Evolutionary conservation across 225 moss, liverwort and hornwort species (phyloP).

Genomic region (Pleurozium schreberi): DNA sequence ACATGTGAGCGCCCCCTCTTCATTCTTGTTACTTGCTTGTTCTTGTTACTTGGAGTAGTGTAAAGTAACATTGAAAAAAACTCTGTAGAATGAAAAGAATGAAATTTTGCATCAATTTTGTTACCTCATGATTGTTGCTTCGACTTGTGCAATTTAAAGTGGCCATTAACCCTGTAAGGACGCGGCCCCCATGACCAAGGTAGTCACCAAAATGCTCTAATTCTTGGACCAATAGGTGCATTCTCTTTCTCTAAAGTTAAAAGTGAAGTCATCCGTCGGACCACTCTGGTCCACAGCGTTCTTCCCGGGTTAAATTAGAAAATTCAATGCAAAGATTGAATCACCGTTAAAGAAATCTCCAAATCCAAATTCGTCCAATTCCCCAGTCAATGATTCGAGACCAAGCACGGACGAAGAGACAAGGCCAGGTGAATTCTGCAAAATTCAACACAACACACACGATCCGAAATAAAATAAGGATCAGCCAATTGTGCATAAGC

Average conservation of each 20-base stretch:
- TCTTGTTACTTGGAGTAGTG: not conserved
- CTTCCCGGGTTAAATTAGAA: not conserved
- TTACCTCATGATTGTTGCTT: not conserved
- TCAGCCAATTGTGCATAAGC: not conserved
- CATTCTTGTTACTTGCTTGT: not conserved
- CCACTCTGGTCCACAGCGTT: no score
- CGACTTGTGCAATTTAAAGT: not conserved
- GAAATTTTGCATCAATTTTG: not conserved
- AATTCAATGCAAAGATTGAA: not conserved
- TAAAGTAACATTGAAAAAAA: not conserved
- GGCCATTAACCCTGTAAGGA: no score
- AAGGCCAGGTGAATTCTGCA: slow-evolving; percentile 51
- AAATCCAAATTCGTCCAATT: slow-evolving; percentile 65
- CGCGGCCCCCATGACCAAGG: no score
- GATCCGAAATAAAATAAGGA: not conserved
- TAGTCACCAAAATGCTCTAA: no score
- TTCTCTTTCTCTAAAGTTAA: no score
- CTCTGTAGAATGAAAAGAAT: not conserved
- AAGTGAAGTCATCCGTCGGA: no score
- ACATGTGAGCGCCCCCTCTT: not conserved
- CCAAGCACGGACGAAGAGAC: slow-evolving; percentile 64
- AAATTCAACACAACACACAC: not conserved
- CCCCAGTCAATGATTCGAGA: slow-evolving; percentile 63
- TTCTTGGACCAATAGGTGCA: no score
- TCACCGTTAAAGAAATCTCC: slow-evolving; percentile 67